Percentiles rank a stretch among this genome's conserved stretches.
phyloP scores from a whole-genome alignment of 1,284 basidiomycete species.

The Rhodofomes roseus region DNA sequence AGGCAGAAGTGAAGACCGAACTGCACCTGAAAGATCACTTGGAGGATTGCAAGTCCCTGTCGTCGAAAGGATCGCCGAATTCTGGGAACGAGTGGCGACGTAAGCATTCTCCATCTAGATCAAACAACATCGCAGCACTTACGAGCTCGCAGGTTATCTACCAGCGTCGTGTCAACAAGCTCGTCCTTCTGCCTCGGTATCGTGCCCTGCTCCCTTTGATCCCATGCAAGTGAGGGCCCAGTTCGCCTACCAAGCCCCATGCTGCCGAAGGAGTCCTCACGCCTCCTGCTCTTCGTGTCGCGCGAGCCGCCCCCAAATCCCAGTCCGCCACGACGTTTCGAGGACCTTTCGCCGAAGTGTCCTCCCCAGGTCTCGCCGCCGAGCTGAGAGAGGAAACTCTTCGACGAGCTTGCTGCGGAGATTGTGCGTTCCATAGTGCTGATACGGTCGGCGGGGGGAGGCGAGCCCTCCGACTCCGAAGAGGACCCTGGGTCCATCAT shows the following conservation, averaged over 20 bases:
- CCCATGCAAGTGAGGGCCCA: constrained; percentile 15
- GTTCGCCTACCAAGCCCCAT: constrained; percentile 16
- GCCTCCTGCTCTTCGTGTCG: constrained; percentile 39
- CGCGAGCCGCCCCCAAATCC: constrained; percentile 17
- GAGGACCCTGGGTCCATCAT: background rate
- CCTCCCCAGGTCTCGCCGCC: background rate
- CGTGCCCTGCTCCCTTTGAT: constrained; percentile 26
- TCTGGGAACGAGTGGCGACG: constrained; percentile 23
- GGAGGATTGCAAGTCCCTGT: constrained; percentile 14
- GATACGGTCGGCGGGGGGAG: background rate
- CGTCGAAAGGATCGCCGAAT: constrained; percentile 47
- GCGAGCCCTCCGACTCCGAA: background rate
- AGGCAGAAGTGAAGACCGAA: background rate
- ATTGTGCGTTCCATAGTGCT: background rate
- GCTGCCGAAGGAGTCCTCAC: constrained; percentile 31
- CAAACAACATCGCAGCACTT: constrained; percentile 16
- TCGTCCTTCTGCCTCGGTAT: constrained; percentile 33
- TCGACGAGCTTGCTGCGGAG: background rate
- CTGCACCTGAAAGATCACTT: background rate
- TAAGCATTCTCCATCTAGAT: background rate
- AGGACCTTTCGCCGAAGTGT: background rate
- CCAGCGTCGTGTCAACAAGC: constrained; percentile 34
- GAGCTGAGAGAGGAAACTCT: background rate
- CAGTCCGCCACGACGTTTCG: constrained; percentile 26
- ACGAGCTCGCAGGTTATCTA: constrained; percentile 39